phyloP scores from a whole-genome alignment of 805 yeast genomes.

The Candida chauliodis region DNA sequence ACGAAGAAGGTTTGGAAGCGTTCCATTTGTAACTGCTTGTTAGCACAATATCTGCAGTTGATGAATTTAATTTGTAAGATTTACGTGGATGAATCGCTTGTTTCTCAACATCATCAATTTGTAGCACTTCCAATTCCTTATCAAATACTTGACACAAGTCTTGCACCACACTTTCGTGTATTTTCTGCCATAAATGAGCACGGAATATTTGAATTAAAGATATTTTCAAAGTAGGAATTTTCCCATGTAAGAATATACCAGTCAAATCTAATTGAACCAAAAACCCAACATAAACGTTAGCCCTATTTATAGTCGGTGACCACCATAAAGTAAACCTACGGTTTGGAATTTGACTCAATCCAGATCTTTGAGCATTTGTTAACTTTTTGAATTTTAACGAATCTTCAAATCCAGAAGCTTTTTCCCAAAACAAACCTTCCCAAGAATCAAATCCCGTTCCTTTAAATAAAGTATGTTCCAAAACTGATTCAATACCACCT shows the following conservation, averaged over 20 bases:
- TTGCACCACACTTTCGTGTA: slow-evolving; percentile 91
- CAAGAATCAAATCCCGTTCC: slow-evolving; percentile 98
- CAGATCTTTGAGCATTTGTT: slow-evolving; percentile 97
- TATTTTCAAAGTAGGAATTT: slow-evolving; percentile 93
- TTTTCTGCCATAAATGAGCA: slow-evolving; percentile 98
- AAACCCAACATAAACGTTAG: slow-evolving; percentile 97
- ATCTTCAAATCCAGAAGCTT: slow-evolving; percentile 95
- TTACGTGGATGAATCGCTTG: slow-evolving; percentile 95
- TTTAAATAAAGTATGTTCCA: slow-evolving; percentile 91
- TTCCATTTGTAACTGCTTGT: slow-evolving; percentile 78
- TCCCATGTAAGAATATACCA: slow-evolving; percentile 95
- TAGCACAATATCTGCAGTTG: slow-evolving; percentile 85
- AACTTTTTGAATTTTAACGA: slow-evolving; percentile 90
- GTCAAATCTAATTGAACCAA: slow-evolving; percentile 93
- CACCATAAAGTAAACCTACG: slow-evolving; percentile 98
- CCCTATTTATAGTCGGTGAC: slow-evolving; percentile 98
- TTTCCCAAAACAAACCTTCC: slow-evolving; percentile 99
- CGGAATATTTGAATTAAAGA: slow-evolving; percentile 94
- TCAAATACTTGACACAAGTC: slow-evolving; percentile 92
- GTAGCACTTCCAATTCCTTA: slow-evolving; percentile 76
- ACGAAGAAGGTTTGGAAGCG: slow-evolving; percentile 73
- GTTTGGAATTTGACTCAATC: slow-evolving; percentile 95
- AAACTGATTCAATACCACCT: slow-evolving; percentile 94
- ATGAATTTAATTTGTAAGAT: slow-evolving; percentile 94
- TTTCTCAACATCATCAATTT: slow-evolving; percentile 82